These are phyloP conservation scores for Candida neerlandica DNA, from an alignment of 1,139 yeast genomes.

Conservation along the genomic window DNA sequence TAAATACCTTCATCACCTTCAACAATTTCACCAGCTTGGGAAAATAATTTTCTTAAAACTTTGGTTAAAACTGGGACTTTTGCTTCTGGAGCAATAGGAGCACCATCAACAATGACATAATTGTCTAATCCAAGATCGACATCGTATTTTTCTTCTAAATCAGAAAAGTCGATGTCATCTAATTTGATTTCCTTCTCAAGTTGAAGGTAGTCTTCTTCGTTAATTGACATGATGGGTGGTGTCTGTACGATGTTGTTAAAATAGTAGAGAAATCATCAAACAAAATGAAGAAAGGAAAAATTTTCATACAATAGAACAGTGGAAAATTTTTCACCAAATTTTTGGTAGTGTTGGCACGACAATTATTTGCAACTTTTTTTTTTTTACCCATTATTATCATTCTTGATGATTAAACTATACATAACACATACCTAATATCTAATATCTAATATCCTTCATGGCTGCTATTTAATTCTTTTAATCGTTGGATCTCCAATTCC, in stretches of 20 bases:
- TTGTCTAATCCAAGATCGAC: constrained; percentile 72
- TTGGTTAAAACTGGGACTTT: constrained; percentile 84
- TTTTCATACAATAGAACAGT: too few species aligned
- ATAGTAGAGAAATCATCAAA: background rate
- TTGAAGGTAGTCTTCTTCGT: constrained; percentile 23
- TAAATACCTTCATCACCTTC: constrained; percentile 69
- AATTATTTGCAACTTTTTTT: too few species aligned
- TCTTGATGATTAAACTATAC: too few species aligned
- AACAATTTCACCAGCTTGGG: constrained; percentile 67
- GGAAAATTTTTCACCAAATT: constrained; percentile 3
- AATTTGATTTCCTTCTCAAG: constrained; percentile 52
- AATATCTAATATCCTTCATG: background rate
- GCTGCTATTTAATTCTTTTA: constrained; percentile 26
- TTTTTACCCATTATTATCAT: too few species aligned
- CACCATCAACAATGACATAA: constrained; percentile 90
- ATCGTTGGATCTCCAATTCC: constrained; percentile 54
- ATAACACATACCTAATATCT: background rate
- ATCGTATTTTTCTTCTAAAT: constrained; percentile 76
- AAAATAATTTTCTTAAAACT: constrained; percentile 80
- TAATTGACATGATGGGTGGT: constrained; percentile 13
- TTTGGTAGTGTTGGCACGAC: background rate
- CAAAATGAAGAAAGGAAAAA: background rate
- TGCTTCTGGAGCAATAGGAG: constrained; percentile 91
- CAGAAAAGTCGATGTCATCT: constrained; percentile 80
- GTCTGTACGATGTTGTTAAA: background rate